These are phyloP conservation scores for Pachysandra terminalis DNA, from an alignment of 164 flowering plant genomes.

Conservation along the genomic window DNA sequence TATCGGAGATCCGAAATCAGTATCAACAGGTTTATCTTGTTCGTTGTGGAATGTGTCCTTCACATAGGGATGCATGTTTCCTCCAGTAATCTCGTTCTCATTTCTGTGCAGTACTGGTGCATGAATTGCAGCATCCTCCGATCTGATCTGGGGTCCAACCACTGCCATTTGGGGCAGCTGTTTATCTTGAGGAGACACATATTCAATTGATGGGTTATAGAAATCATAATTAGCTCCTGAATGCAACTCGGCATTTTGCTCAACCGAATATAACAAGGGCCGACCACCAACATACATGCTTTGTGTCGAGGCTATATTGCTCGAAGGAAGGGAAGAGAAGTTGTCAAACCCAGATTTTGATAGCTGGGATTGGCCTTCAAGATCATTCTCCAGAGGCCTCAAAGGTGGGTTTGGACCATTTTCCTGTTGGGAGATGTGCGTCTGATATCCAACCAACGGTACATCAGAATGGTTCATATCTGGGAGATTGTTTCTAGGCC, in stretches of 20 bases:
- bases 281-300: conserved; percentile 44
- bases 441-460: conserved; percentile 21
- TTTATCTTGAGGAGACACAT: conserved; percentile 23
- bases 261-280: conserved; percentile 35
- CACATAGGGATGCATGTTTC: conserved; percentile 27
- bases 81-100: conserved; percentile 28
- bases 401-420: conserved; percentile 20
- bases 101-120: conserved; percentile 21
- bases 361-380: conserved; percentile 22
- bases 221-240: conserved; percentile 22
- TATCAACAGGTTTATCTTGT: conserved; percentile 35
- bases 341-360: conserved; percentile 24
- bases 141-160: conserved; percentile 25
- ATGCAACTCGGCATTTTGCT: conserved; percentile 33
- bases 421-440: conserved; percentile 28
- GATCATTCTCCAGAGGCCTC: conserved; percentile 29
- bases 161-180: conserved; percentile 27
- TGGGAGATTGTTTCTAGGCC: conserved; percentile 30
- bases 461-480: conserved; percentile 38
- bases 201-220: conserved; percentile 29
- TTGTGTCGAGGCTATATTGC: conserved; percentile 30
- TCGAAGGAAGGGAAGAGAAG: conserved; percentile 28
- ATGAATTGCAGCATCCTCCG: conserved; percentile 23
- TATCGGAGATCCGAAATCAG: conserved; percentile 36
- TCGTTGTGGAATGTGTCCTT: conserved; percentile 41